phyloP scores from a whole-genome alignment of 306 rosid species.

The Gastrolobium bilobum region DNA sequence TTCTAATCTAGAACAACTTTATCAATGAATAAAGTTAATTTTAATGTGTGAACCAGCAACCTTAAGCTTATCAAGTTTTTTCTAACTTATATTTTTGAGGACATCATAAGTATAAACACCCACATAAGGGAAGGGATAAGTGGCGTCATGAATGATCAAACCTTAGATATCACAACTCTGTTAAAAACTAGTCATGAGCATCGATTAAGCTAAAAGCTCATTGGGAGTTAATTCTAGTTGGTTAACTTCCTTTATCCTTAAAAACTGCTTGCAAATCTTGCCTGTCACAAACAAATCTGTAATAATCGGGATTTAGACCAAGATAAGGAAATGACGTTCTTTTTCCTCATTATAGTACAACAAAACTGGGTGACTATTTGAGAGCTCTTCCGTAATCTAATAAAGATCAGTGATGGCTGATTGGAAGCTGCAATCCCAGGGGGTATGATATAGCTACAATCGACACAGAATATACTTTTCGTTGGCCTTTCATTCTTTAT shows the following conservation, averaged over 20 bases:
- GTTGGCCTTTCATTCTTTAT: constrained; percentile 43
- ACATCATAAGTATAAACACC: background rate
- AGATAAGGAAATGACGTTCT: constrained; percentile 26
- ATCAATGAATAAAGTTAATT: background rate
- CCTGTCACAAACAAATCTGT: constrained; percentile 1
- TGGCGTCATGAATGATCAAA: background rate
- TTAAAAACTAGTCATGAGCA: background rate
- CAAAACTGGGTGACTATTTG: constrained; percentile 43
- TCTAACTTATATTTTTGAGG: background rate
- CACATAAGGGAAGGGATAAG: background rate
- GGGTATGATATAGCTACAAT: constrained; percentile 32
- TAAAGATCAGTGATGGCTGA: constrained; percentile 28
- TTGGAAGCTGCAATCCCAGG: constrained; percentile 19
- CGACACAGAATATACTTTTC: background rate
- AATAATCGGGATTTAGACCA: background rate
- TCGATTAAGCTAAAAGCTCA: background rate
- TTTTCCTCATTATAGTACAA: constrained; percentile 35
- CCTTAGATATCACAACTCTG: background rate
- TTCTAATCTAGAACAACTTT: background rate
- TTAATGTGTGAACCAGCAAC: background rate
- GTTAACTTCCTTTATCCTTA: background rate
- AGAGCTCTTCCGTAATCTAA: constrained; percentile 21
- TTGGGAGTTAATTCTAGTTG: background rate
- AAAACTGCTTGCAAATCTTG: constrained; percentile 29
- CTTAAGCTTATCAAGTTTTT: background rate